These are phyloP conservation scores for Areca catechu DNA, from an alignment of 176 grass and related monocot species.

Conservation along the genomic window DNA sequence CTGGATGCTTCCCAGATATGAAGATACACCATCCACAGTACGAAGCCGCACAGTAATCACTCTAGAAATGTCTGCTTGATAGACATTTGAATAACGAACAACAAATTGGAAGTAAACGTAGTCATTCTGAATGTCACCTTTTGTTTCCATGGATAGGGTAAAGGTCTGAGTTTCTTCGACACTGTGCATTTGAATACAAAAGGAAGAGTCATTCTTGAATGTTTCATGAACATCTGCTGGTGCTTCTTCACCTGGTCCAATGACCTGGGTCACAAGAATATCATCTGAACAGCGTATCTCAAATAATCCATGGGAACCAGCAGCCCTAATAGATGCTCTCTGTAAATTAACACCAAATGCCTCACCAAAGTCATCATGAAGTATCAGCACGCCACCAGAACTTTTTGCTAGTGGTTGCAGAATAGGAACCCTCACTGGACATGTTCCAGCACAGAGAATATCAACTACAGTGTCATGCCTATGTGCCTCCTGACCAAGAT, in stretches of 20 bases:
- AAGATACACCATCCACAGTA: conserved; percentile 64
- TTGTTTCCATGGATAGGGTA: conserved; percentile 82
- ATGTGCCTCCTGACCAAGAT: conserved; percentile 75
- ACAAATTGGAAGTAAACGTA: conserved; percentile 96
- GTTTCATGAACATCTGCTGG: conserved; percentile 82
- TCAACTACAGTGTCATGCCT: conserved; percentile 65
- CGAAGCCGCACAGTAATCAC: conserved; percentile 74
- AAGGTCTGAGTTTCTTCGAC: conserved; percentile 90
- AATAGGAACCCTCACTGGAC: conserved; percentile 74
- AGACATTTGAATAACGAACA: conserved; percentile 67
- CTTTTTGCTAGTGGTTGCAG: conserved; percentile 82
- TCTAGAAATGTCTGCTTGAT: conserved; percentile 76
- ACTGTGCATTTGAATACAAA: conserved; percentile 89
- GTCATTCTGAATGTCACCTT: conserved; percentile 73
- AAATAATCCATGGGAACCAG: conserved; percentile 81
- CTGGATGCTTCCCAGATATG: conserved; percentile 69
- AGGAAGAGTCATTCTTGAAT: conserved; percentile 81
- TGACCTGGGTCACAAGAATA: conserved; percentile 90
- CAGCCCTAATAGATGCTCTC: conserved; percentile 67
- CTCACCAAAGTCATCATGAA: conserved; percentile 98
- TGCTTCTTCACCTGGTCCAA: conserved; percentile 93
- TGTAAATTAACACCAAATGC: conserved; percentile 97
- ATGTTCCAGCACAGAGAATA: conserved; percentile 88
- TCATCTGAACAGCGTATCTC: conserved; percentile 91
- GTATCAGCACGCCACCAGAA: conserved; percentile 85